A percentile compares a stretch with the other conserved stretches of the same genome.
Conservation (phyloP, 331 rosid species). For the Quercus phellos region DNA sequence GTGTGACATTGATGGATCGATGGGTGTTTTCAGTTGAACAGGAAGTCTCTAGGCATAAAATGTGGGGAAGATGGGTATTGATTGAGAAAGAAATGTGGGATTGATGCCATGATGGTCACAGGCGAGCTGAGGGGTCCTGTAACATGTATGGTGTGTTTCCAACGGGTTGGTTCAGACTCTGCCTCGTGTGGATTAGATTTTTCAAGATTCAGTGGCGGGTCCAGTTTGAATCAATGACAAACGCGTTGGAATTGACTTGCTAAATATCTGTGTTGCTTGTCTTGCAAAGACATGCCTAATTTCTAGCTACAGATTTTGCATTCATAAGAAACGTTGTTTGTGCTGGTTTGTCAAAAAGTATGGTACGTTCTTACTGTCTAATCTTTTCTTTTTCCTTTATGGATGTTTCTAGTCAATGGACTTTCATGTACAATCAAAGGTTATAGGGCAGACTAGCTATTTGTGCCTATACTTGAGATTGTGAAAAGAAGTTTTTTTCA, state of each 20-base stretch:
- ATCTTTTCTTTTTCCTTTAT: conserved; percentile 12
- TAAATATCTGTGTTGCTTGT: conserved; percentile 41
- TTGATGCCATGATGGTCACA: conserved; percentile 28
- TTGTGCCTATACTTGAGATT: neutral
- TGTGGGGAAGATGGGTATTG: conserved; percentile 32
- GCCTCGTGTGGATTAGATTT: conserved; percentile 23
- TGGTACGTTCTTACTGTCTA: conserved; percentile 16
- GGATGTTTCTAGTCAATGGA: conserved; percentile 13
- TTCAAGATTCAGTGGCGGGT: conserved; percentile 47
- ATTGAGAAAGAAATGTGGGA: conserved; percentile 26
- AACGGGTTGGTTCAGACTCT: conserved; percentile 32
- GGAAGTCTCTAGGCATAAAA: conserved; percentile 38
- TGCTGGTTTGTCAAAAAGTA: conserved; percentile 45
- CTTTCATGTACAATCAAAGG: conserved; percentile 16
- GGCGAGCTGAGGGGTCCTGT: conserved; percentile 27
- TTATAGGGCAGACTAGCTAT: neutral
- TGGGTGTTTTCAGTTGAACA: conserved; percentile 33
- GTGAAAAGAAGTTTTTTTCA: neutral
- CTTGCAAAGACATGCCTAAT: conserved; percentile 35
- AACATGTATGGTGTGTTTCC: conserved; percentile 17
- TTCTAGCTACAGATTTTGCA: conserved; percentile 19
- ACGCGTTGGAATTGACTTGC: conserved; percentile 52
- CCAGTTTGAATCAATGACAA: conserved; percentile 37
- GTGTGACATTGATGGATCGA: conserved; percentile 17
- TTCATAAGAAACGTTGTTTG: conserved; percentile 25